Evolutionary conservation across 2,329 filamentous ascomycete genomes (phyloP).

Genomic region (Cytospora paraplurivora): DNA sequence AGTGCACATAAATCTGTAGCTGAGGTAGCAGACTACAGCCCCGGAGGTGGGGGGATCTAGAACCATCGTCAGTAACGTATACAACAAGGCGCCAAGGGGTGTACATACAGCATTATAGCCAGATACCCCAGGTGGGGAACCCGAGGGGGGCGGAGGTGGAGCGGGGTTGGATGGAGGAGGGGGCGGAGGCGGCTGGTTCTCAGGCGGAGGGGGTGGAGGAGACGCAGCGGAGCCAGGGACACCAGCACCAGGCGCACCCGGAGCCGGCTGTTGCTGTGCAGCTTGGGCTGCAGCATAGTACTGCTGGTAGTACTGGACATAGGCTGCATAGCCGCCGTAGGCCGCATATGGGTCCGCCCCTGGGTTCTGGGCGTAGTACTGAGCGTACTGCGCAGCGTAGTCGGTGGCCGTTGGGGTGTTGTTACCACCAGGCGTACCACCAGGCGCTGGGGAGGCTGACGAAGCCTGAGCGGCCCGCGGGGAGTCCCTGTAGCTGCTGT

Average conservation of each 20-base stretch:
- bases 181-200: conserved; percentile 59
- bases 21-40: conserved; percentile 43
- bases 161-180: conserved; percentile 58
- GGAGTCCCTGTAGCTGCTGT: conserved; percentile 16
- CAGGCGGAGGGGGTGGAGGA: conserved; percentile 59
- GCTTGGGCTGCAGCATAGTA: conserved; percentile 62
- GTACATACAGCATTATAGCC: conserved; percentile 66
- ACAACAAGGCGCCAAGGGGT: conserved; percentile 5
- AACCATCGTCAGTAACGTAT: conserved; percentile 29
- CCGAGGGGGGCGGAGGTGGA: conserved; percentile 59
- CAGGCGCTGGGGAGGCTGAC: conserved; percentile 42
- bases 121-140: conserved; percentile 52
- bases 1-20: neutral
- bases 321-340: conserved; percentile 84
- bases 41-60: conserved; percentile 59
- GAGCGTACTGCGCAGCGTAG: conserved; percentile 80
- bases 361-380: conserved; percentile 67
- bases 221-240: conserved; percentile 49
- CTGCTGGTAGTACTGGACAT: conserved; percentile 73
- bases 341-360: conserved; percentile 77
- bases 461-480: conserved; percentile 15
- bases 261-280: conserved; percentile 48
- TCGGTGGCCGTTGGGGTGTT: conserved; percentile 56
- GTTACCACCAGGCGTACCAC: conserved; percentile 36
- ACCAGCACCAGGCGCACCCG: conserved; percentile 45